Evolutionary conservation across 2,329 filamentous ascomycete species (phyloP), one percentile per base, ranked within the genome.

Genomic region (Colletotrichum tanaceti): DNA sequence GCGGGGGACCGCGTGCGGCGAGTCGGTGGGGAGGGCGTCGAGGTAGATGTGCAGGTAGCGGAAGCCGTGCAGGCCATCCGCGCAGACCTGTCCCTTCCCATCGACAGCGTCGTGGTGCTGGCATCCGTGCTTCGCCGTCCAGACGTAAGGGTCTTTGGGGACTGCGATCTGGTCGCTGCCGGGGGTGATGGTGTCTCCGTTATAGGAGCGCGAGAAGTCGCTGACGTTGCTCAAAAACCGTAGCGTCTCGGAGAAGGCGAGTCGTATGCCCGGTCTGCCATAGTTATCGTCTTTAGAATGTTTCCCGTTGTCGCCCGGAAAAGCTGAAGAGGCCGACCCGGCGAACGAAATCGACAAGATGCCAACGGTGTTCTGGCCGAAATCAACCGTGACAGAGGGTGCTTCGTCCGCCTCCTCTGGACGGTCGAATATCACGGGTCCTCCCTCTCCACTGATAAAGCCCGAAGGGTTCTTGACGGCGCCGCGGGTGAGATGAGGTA

Each of bases 51-150:
- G 84, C 46, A 87, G 71, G 66, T 86, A 87, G 44, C 85, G 80
- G 71, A 86, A 87, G 5, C 84, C 85, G 61, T 87, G 85, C 5
- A 87, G 74, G 2, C 85, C 85, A 65, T 87, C 85, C 0, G 82
- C 76, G 71, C 85, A 86, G 14, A 87, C 83, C 64, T 84, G 74
- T 6, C 66, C 76, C 20, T 74, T 78, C 2, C 50, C 43, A 4
- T 38, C 11, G 38, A 28, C 20, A 50, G 41, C 38, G 14, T 35
- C 35, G n/a, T 24, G 44, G 52, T 79, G 74, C 47, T 81, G 74
- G 65, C 84, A 86, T 13, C 83, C 83, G 60, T 81, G 77, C 43
- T 77, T 74, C 63, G 84, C 76, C 11, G 75, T 79, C 84, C 84
- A 87, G 2, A 77, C 81, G 63, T 82, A 85, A 4, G 77, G 73